Evolutionary conservation across 2,329 filamentous ascomycete genomes (phyloP).

Genomic region (Chaetomiaceae sp.): DNA sequence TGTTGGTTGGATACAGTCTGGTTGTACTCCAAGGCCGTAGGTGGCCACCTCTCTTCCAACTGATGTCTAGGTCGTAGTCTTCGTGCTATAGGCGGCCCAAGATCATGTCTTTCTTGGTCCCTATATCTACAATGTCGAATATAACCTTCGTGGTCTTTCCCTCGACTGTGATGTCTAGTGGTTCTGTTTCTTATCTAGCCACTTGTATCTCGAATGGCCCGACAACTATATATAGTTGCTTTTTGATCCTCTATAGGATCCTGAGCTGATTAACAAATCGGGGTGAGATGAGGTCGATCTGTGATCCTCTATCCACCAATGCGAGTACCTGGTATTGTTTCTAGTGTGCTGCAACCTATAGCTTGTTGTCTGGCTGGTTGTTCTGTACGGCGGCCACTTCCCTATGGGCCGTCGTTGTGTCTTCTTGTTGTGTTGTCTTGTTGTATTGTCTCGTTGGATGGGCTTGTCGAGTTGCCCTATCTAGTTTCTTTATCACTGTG

Average conservation of each 20-base stretch:
- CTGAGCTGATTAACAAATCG: not conserved
- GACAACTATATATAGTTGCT: not conserved
- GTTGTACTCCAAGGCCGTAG: not conserved
- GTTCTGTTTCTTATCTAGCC: not conserved
- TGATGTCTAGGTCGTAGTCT: slow-evolving; percentile 8
- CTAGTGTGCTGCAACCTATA: not conserved
- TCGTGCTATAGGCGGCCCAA: not conserved
- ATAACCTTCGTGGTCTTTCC: not conserved
- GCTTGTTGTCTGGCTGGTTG: no score
- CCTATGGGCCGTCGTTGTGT: no score
- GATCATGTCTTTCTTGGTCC: slow-evolving; percentile 6
- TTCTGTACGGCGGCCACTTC: no score
- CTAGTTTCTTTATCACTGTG: not conserved
- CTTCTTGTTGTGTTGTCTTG: no score
- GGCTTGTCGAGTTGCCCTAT: no score
- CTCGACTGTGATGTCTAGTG: not conserved
- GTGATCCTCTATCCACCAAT: not conserved
- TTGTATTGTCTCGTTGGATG: no score
- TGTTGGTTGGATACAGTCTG: not conserved
- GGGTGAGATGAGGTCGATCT: not conserved
- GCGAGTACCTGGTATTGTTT: not conserved
- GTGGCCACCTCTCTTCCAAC: slow-evolving; percentile 10
- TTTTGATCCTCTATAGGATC: not conserved
- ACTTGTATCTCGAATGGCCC: not conserved
- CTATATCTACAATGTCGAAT: slow-evolving; percentile 7